Evolutionary conservation across 306 rosid species (phyloP).

Genomic region (Vigna mungo): DNA sequence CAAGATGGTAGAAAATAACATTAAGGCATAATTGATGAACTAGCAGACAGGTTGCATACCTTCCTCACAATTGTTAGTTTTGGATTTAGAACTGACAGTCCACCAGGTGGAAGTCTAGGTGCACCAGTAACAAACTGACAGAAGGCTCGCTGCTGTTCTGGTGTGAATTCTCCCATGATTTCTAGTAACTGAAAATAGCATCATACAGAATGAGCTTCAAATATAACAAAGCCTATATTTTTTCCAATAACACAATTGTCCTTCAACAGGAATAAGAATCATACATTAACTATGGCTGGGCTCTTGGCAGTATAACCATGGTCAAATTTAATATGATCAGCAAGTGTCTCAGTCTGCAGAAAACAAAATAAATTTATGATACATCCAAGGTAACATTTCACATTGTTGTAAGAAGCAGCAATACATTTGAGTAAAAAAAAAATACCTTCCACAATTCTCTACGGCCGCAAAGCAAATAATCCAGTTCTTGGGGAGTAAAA

Average conservation of each 20-base stretch:
- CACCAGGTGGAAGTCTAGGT: slow-evolving; percentile 88
- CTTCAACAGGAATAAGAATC: slow-evolving; percentile 28
- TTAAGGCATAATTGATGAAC: background rate
- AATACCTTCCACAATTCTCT: slow-evolving; percentile 97
- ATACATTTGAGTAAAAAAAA: background rate
- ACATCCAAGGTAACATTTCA: slow-evolving; percentile 12
- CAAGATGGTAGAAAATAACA: slow-evolving; percentile 1
- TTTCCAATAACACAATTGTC: background rate
- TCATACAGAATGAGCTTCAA: slow-evolving; percentile 15
- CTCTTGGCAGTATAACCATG: slow-evolving; percentile 99
- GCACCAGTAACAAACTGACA: slow-evolving; percentile 99
- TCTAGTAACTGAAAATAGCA: slow-evolving; percentile 46
- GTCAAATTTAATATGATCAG: slow-evolving; percentile 94
- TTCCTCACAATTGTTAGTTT: slow-evolving; percentile 95
- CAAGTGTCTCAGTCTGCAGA: slow-evolving; percentile 86
- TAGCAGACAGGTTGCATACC: slow-evolving; percentile 52
- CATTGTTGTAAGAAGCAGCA: slow-evolving; percentile 15
- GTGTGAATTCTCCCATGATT: slow-evolving; percentile 57
- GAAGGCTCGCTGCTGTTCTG: slow-evolving; percentile 93
- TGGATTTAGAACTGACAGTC: slow-evolving; percentile 91
- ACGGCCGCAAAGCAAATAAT: slow-evolving; percentile 94
- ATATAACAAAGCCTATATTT: background rate
- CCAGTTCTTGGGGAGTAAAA: slow-evolving; percentile 89
- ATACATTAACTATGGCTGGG: slow-evolving; percentile 90
- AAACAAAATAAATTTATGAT: slow-evolving; percentile 1